Base-by-base conservation (phyloP, 495 filamentous ascomycete genomes). In the Xylaria longipes region DNA sequence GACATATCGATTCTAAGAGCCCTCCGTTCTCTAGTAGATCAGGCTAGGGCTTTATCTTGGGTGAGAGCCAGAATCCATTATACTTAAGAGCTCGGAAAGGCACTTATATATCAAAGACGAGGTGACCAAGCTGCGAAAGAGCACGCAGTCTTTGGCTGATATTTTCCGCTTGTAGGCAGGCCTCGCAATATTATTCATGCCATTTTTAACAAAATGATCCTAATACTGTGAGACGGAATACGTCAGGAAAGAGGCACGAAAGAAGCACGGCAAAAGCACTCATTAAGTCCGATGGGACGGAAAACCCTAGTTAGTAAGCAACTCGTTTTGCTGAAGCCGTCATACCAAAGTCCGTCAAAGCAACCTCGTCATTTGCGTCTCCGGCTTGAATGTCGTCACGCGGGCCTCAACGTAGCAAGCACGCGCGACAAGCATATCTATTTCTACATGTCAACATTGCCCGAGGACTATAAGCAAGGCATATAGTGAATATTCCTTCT, bases 1-100 rank as follows among this genome's bases (percentile, higher is more conserved):
- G 75, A 61, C 73, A 78, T 76, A 57, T 46, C 43, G 37, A 3
- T 14, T 25, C 5, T 20, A 39, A 17, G 31, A 29, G 25, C 20
- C 17, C 20, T 46, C 20, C 17, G 50, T 20, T 20, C 29, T 58
- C 31, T 35, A 35, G 31, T 58, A 17, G 15, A 35, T 4, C 35
- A n/a, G 15, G 3, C 20, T 57, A 20, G 3, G n/a, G 9, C 12
- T 25, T 56, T 7, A 33, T 17, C 15, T n/a, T 20, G 15, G 29
- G 31, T 31, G 52, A n/a, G 15, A 35, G 15, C n/a, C 8, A 35
- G 4, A 58, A 5, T 17, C 2, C 54, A 35, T 58, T 9, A 0
- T 35, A 31, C 14, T 14, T 29, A n/a, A n/a, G n/a, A 22, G 22
- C 48, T 52, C 3, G 9, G 3, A 22, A 52, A 52, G 9, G 22